Base-by-base conservation (phyloP, 306 rosid species). In the Malus asiatica region DNA sequence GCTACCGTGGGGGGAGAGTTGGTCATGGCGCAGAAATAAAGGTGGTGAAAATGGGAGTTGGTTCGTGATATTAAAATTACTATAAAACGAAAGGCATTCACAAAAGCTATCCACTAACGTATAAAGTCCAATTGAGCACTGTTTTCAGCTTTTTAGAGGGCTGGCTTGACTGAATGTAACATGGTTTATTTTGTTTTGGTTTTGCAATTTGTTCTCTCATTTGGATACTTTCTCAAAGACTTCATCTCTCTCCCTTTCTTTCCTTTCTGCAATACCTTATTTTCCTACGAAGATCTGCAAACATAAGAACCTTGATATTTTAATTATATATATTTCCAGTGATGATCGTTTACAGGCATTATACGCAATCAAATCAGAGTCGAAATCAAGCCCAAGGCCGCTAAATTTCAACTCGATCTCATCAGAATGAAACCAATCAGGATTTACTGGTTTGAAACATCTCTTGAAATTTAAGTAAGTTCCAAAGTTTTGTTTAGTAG, bases 1-100 rank as follows among this genome's bases (percentile, higher is more conserved):
- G 70, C 59, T 11, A 67, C 67, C n/a, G 87, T 77, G 80, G 53
- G 76, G 72, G 79, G 48, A 69, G 76, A 68, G 81, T 72, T 76
- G 84, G 73, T 69, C 62, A 73, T 80, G 87, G 64, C 79, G 53
- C 51, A 76, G 76, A 80, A 77, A 80, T 68, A 63, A 80, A 77
- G 70, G 77, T 53, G 63, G 74, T 59, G 75, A 57, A 70, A 80
- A 75, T 79, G 76, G 81, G 66, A 79, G 76, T 73, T 70, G 77
- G 82, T 77, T 77, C 60, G 51, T 74, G 30, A 70, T 59, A 81
- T 70, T 71, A 72, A 71, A 74, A 65, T 57, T 64, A 70, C 82
- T 60, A 73, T 55, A 80, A 73, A 68, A 69, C 77, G 82, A 65
- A 80, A 73, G 44, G 16, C 22, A 72, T 42, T 25, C 63, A 25